Percentiles rank a stretch among this genome's conserved stretches.
Evolutionary conservation across 805 yeast species (phyloP).

Genomic region (Suhomyces vadensis): DNA sequence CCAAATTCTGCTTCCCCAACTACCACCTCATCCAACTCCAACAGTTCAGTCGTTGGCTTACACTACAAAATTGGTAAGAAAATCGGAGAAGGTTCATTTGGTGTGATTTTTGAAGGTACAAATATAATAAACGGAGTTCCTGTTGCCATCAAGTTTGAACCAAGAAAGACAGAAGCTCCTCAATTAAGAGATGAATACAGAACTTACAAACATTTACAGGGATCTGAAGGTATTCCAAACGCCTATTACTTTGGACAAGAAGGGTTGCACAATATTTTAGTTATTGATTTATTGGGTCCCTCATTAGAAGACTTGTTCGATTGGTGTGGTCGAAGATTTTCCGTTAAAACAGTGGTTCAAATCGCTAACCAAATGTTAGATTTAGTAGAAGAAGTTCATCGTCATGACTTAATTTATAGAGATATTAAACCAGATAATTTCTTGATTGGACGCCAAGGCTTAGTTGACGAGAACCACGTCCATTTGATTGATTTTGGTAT

Average conservation of each 20-base stretch:
- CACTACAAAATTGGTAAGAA: slow-evolving; percentile 82
- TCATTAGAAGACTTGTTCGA: slow-evolving; percentile 81
- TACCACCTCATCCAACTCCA: slow-evolving; percentile 21
- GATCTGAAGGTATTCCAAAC: slow-evolving; percentile 73
- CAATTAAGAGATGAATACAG: slow-evolving; percentile 80
- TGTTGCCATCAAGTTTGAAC: slow-evolving; percentile 82
- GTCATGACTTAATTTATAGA: slow-evolving; percentile 73
- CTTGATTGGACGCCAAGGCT: slow-evolving; percentile 63
- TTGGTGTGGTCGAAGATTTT: slow-evolving; percentile 81
- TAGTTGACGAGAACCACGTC: slow-evolving; percentile 63
- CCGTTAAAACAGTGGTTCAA: slow-evolving; percentile 70
- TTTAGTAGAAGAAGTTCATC: slow-evolving; percentile 71
- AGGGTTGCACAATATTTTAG: slow-evolving; percentile 75
- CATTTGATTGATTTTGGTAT: slow-evolving; percentile 82
- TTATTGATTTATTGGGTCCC: slow-evolving; percentile 77
- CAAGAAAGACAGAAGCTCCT: slow-evolving; percentile 79
- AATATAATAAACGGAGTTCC: slow-evolving; percentile 64
- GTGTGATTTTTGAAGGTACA: slow-evolving; percentile 79
- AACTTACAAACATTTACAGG: slow-evolving; percentile 70
- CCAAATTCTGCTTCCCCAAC: slow-evolving; percentile 18
- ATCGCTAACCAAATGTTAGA: slow-evolving; percentile 77
- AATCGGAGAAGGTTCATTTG: slow-evolving; percentile 87
- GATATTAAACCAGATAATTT: slow-evolving; percentile 86
- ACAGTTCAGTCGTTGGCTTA: slow-evolving; percentile 51
- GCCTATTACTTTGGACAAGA: slow-evolving; percentile 86